A percentile compares a stretch with the other conserved stretches of the same genome.
These are phyloP conservation scores for Babesia gibsoni DNA, from an alignment of 169 alveolate species.

Conservation along the genomic window DNA sequence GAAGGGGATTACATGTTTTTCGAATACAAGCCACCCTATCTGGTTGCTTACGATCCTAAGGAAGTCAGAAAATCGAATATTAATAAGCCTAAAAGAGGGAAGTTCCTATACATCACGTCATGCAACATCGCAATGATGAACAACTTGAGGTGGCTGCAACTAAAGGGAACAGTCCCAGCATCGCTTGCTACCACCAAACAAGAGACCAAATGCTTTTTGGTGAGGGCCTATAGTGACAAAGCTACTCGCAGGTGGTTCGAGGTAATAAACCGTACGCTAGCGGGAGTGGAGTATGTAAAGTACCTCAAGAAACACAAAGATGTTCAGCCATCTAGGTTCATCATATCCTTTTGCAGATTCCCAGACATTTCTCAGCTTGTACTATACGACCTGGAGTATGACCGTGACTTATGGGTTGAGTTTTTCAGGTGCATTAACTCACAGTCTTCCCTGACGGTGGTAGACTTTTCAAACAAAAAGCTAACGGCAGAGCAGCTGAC, in stretches of 20 bases:
- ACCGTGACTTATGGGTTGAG: conserved; percentile 20
- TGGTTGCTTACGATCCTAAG: not conserved
- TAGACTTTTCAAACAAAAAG: conserved; percentile 49
- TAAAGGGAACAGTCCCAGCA: conserved; percentile 27
- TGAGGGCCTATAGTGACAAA: conserved; percentile 27
- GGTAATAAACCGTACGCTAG: conserved; percentile 19
- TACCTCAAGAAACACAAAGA: conserved; percentile 20
- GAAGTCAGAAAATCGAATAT: not conserved
- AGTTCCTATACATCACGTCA: conserved; percentile 13
- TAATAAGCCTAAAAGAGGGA: not conserved
- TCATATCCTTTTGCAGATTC: conserved; percentile 57
- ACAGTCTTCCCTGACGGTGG: conserved; percentile 9
- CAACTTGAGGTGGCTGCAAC: conserved; percentile 35
- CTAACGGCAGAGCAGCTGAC: conserved; percentile 28
- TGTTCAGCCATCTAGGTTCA: conserved; percentile 17
- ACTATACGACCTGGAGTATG: conserved; percentile 44
- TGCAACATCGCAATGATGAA: conserved; percentile 19
- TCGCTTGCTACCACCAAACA: not conserved
- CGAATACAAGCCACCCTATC: conserved; percentile 55
- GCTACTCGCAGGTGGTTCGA: conserved; percentile 58
- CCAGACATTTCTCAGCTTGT: conserved; percentile 31
- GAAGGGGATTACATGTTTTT: conserved; percentile 22
- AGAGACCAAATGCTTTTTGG: not conserved
- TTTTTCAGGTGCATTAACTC: conserved; percentile 29
- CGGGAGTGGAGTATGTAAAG: conserved; percentile 36